Evolutionary conservation across 2,329 filamentous ascomycete genomes (phyloP).

Genomic region (Sphaerulina populicola): DNA sequence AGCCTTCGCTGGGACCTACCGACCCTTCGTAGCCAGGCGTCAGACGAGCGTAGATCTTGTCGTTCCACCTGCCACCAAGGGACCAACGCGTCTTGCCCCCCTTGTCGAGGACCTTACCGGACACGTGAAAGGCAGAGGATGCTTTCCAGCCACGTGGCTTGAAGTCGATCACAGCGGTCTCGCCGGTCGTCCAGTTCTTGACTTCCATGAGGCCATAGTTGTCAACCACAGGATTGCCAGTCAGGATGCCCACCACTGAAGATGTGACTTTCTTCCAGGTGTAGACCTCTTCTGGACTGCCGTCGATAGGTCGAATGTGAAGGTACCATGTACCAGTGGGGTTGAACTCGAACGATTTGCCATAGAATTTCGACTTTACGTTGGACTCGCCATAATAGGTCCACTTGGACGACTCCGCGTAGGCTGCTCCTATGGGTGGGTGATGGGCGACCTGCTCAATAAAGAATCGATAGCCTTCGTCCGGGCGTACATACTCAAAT

Average conservation of each 20-base stretch:
- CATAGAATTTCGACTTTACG: conserved; percentile 94
- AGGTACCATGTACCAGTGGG: conserved; percentile 96
- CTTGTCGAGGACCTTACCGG: conserved; percentile 73
- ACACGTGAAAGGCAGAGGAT: conserved; percentile 78
- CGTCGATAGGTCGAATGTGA: conserved; percentile 65
- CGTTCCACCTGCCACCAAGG: conserved; percentile 93
- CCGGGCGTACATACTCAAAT: conserved; percentile 88
- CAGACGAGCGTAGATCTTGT: conserved; percentile 86
- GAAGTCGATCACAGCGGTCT: conserved; percentile 83
- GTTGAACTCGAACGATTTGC: conserved; percentile 95
- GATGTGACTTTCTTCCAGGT: conserved; percentile 99
- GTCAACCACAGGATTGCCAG: conserved; percentile 90
- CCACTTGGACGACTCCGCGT: conserved; percentile 88
- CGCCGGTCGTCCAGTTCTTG: conserved; percentile 93
- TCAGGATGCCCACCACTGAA: conserved; percentile 97
- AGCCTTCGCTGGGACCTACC: conserved; percentile 46
- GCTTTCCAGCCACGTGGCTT: conserved; percentile 95
- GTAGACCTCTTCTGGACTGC: conserved; percentile 65
- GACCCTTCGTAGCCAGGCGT: conserved; percentile 82
- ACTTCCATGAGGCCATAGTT: conserved; percentile 97
- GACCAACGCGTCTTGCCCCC: conserved; percentile 77
- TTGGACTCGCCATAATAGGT: conserved; percentile 93
- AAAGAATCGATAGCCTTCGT: conserved; percentile 97
- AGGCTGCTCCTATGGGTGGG: conserved; percentile 85
- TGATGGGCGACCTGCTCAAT: conserved; percentile 98